Conservation (phyloP, 495 filamentous ascomycete species). For the Stereocaulon alpinum region DNA sequence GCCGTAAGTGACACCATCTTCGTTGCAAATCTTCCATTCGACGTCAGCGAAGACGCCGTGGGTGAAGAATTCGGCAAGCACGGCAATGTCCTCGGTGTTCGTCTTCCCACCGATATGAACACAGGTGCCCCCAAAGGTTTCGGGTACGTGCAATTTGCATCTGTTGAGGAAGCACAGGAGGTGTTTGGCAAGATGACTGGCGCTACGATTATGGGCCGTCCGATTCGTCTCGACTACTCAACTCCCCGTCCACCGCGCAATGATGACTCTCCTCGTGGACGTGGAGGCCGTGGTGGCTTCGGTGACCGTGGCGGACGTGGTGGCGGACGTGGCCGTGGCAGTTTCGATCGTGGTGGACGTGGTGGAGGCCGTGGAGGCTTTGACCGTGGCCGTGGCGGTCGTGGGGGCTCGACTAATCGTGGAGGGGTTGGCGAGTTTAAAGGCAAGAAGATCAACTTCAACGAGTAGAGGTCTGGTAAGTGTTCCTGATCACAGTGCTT, state of each 20-base stretch:
- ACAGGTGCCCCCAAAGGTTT: slow-evolving; percentile 86
- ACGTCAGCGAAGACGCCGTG: slow-evolving; percentile 65
- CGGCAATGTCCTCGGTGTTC: slow-evolving; percentile 61
- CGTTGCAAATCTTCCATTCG: slow-evolving; percentile 85
- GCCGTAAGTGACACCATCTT: slow-evolving; percentile 81
- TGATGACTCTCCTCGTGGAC: slow-evolving; percentile 27
- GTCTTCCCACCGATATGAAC: slow-evolving; percentile 84
- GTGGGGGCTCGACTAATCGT: slow-evolving; percentile 51
- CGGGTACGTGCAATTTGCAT: slow-evolving; percentile 79
- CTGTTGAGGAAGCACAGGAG: slow-evolving; percentile 73
- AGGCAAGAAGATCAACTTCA: slow-evolving; percentile 85
- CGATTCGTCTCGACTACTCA: slow-evolving; percentile 84
- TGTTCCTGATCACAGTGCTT: not conserved
- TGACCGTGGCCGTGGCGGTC: slow-evolving; percentile 36
- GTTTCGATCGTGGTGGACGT: slow-evolving; percentile 43
- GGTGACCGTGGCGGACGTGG: slow-evolving; percentile 41
- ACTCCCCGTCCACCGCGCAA: slow-evolving; percentile 57
- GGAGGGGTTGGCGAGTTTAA: slow-evolving; percentile 76
- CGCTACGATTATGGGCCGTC: slow-evolving; percentile 62
- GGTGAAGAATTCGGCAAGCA: slow-evolving; percentile 63
- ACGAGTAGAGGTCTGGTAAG: slow-evolving; percentile 28
- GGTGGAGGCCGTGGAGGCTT: slow-evolving; percentile 41
- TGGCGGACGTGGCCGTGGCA: slow-evolving; percentile 34
- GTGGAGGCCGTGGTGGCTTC: slow-evolving; percentile 36
- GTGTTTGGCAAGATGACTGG: slow-evolving; percentile 71